Percentiles rank a stretch among this genome's conserved stretches.
phyloP scores from a whole-genome alignment of 805 yeast species.

The Cyberlindnera japonica region DNA sequence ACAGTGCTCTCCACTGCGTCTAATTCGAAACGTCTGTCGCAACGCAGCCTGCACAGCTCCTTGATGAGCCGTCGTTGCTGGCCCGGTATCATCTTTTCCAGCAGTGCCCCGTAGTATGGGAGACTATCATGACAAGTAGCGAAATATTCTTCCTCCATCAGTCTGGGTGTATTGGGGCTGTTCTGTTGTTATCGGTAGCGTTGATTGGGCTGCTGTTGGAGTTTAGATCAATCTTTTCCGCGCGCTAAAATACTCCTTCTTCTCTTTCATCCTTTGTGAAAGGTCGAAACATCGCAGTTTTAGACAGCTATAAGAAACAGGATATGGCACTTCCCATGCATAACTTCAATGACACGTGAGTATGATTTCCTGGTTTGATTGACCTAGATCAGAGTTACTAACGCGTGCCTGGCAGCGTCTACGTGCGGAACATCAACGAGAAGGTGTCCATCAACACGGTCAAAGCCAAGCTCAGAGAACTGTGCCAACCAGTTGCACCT shows the following conservation, averaged over 20 bases:
- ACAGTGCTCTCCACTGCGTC: not conserved
- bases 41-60: not conserved
- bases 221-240: no score
- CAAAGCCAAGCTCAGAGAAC: conserved; percentile 37
- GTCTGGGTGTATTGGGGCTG: no score
- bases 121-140: no score
- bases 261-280: not conserved
- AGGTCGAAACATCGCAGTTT: not conserved
- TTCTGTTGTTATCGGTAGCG: no score
- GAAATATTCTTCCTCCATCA: no score
- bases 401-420: conserved; percentile 28
- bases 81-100: no score
- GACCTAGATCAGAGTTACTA: conserved; percentile 3
- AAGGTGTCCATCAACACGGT: conserved; percentile 52
- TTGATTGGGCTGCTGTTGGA: no score
- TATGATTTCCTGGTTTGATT: not conserved
- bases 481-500: conserved; percentile 45
- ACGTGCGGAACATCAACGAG: conserved; percentile 71
- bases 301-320: not conserved
- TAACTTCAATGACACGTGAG: conserved; percentile 27
- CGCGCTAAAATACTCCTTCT: no score
- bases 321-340: conserved; percentile 4
- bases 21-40: not conserved
- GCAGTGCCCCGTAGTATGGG: no score
- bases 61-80: not conserved